Conservation (phyloP, 139 green algal species). For the Trebouxia sp. region DNA sequence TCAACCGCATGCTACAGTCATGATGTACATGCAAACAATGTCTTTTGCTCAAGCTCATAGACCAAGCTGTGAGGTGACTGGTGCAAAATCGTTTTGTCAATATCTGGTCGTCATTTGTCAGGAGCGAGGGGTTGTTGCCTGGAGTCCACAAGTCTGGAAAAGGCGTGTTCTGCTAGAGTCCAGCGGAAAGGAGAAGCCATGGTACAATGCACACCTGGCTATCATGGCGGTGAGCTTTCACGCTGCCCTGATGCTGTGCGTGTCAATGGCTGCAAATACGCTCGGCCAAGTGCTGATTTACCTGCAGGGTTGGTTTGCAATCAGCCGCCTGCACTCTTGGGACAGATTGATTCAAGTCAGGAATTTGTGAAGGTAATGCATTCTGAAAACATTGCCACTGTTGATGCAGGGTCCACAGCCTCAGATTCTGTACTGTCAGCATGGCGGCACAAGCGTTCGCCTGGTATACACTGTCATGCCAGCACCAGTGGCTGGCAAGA, state of each 20-base stretch:
- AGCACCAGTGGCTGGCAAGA: not conserved
- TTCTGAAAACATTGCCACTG: not conserved
- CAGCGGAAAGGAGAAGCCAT: conserved; percentile 7
- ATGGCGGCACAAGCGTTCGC: conserved; percentile 29
- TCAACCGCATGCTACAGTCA: not conserved
- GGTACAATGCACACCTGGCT: conserved; percentile 29
- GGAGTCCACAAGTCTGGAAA: conserved; percentile 17
- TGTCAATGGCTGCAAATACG: no score
- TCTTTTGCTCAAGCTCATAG: no score
- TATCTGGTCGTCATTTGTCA: not conserved
- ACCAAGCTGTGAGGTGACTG: no score
- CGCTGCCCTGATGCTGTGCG: not conserved
- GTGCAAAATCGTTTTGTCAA: no score
- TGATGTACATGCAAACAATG: no score
- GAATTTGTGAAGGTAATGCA: not conserved
- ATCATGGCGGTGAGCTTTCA: not conserved
- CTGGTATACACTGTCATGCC: conserved; percentile 18
- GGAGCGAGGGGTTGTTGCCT: conserved; percentile 29
- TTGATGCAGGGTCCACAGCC: conserved; percentile 30
- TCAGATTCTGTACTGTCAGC: conserved; percentile 27
- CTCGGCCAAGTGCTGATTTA: no score
- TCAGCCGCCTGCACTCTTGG: no score
- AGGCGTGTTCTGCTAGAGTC: conserved; percentile 10
- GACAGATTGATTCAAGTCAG: no score
- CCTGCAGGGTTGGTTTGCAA: no score